phyloP scores from a whole-genome alignment of 2,329 filamentous ascomycete genomes.

The Cercospora janseana region DNA sequence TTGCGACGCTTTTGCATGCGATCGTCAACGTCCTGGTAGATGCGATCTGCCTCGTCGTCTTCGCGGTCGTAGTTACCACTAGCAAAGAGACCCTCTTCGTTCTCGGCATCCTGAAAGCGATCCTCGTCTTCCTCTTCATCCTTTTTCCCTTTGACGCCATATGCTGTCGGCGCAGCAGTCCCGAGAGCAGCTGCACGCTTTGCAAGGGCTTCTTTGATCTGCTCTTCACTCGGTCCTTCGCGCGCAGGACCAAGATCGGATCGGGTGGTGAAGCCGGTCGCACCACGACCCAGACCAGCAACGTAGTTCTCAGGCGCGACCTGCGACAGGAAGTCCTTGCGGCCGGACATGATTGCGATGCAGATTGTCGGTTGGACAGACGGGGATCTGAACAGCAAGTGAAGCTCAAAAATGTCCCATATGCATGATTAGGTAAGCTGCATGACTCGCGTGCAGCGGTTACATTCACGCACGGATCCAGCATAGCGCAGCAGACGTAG shows the following conservation, averaged over 20 bases:
- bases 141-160: slow-evolving; percentile 67
- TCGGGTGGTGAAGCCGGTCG: slow-evolving; percentile 95
- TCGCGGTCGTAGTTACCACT: slow-evolving; percentile 96
- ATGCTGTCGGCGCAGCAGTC: slow-evolving; percentile 67
- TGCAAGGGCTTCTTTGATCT: slow-evolving; percentile 95
- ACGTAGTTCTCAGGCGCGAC: slow-evolving; percentile 67
- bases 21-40: slow-evolving; percentile 94
- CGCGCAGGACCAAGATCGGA: slow-evolving; percentile 93
- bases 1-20: slow-evolving; percentile 91
- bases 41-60: slow-evolving; percentile 94
- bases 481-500: no score
- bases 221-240: slow-evolving; percentile 93
- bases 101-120: slow-evolving; percentile 92
- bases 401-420: background rate
- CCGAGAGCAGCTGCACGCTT: slow-evolving; percentile 85
- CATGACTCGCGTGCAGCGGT: slow-evolving; percentile 6
- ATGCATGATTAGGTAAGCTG: background rate
- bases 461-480: no score
- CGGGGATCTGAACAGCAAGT: background rate
- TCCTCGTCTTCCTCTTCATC: slow-evolving; percentile 74
- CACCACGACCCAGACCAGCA: slow-evolving; percentile 93
- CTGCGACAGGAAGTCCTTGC: slow-evolving; percentile 85
- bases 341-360: slow-evolving; percentile 53
- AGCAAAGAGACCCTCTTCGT: slow-evolving; percentile 92
- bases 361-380: background rate